These are phyloP conservation scores for Kluyveromyces lactis DNA, from an alignment of 805 yeast species.

Conservation along the genomic window DNA sequence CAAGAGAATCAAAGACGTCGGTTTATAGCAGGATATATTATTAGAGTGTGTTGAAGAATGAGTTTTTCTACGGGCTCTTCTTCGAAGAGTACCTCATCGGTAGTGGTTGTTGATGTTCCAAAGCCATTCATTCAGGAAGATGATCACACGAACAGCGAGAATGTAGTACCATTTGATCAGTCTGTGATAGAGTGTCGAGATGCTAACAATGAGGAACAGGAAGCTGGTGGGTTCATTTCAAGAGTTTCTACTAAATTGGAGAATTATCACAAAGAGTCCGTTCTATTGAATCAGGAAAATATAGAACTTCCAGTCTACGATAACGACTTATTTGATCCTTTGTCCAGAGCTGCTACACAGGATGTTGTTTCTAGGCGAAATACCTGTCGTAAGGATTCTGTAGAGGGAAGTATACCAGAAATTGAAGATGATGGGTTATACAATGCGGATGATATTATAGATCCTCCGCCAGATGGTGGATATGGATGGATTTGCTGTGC, in stretches of 20 bases:
- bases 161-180: too few species aligned
- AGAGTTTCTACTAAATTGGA: slow-evolving; percentile 1
- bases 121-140: too few species aligned
- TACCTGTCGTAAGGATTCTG: background rate
- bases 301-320: slow-evolving; percentile 1
- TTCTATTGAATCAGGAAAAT: slow-evolving; percentile 1
- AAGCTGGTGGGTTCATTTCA: slow-evolving; percentile 2
- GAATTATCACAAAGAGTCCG: background rate
- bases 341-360: slow-evolving; percentile 2
- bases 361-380: background rate
- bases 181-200: too few species aligned
- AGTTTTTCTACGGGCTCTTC: too few species aligned
- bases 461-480: slow-evolving; percentile 54
- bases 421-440: slow-evolving; percentile 8
- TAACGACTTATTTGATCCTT: slow-evolving; percentile 1
- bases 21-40: too few species aligned
- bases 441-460: slow-evolving; percentile 15
- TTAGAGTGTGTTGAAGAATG: too few species aligned
- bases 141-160: too few species aligned
- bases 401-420: background rate
- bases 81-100: too few species aligned
- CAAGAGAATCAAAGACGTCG: too few species aligned
- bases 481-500: slow-evolving; percentile 57
- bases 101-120: too few species aligned
- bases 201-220: too few species aligned